Evolutionary conservation across 331 rosid genomes (phyloP).

Genomic region (Stylosanthes scabra): DNA sequence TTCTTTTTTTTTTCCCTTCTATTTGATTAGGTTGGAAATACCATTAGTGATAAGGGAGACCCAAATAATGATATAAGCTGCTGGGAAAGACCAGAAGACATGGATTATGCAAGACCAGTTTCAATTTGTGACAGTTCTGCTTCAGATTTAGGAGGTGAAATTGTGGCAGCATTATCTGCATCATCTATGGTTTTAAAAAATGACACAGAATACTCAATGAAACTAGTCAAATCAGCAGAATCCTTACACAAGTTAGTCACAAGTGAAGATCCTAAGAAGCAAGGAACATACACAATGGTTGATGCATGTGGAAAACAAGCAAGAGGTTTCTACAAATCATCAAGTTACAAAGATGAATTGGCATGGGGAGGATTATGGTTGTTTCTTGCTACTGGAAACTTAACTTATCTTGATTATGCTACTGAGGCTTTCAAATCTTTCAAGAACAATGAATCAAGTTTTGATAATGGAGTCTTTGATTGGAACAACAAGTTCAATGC

Average conservation of each 20-base stretch:
- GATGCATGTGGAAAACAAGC: conserved; percentile 78
- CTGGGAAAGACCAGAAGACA: conserved; percentile 89
- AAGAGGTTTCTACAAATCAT: conserved; percentile 59
- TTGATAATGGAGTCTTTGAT: conserved; percentile 56
- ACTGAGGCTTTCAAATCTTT: conserved; percentile 51
- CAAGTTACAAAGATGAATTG: conserved; percentile 71
- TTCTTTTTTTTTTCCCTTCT: background rate
- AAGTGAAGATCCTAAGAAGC: conserved; percentile 48
- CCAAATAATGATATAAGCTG: conserved; percentile 64
- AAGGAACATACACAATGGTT: conserved; percentile 60
- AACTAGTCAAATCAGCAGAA: conserved; percentile 58
- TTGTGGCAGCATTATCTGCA: conserved; percentile 82
- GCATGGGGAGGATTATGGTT: conserved; percentile 93
- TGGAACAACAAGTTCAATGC: conserved; percentile 88
- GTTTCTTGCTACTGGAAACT: conserved; percentile 61
- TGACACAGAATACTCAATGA: conserved; percentile 56
- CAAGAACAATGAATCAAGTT: conserved; percentile 46
- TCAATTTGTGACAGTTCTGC: conserved; percentile 67
- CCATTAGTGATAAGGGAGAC: conserved; percentile 41
- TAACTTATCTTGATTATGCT: conserved; percentile 56
- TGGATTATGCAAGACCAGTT: conserved; percentile 63
- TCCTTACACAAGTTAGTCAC: conserved; percentile 50
- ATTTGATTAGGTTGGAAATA: conserved; percentile 71
- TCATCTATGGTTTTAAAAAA: conserved; percentile 73
- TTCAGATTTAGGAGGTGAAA: conserved; percentile 79